phyloP scores from a whole-genome alignment of 2,329 filamentous ascomycete species.

The Neopestalotiopsis sp. region DNA sequence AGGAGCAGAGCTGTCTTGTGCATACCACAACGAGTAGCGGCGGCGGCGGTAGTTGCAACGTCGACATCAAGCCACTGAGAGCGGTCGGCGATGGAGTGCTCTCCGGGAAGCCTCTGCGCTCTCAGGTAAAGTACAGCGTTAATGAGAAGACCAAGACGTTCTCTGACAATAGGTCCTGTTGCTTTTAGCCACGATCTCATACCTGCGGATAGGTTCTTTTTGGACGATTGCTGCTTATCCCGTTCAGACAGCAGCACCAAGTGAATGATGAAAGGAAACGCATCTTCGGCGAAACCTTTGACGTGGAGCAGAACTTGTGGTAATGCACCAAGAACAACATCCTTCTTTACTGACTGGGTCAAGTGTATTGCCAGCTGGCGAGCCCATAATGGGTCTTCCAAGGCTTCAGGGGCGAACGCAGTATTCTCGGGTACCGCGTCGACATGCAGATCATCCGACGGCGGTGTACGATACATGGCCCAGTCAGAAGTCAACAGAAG shows the following conservation, averaged over 20 bases:
- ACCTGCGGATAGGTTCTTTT: constrained; percentile 67
- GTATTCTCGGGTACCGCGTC: constrained; percentile 31
- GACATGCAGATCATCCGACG: constrained; percentile 51
- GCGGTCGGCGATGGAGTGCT: constrained; percentile 79
- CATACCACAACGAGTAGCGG: constrained; percentile 81
- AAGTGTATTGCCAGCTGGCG: constrained; percentile 66
- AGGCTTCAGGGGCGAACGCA: constrained; percentile 41
- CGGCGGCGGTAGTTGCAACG: constrained; percentile 69
- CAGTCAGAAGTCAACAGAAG: constrained; percentile 62
- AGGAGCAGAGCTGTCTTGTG: constrained; percentile 86
- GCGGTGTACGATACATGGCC: constrained; percentile 59
- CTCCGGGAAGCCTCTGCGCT: constrained; percentile 75
- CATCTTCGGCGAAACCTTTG: constrained; percentile 70
- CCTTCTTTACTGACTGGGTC: constrained; percentile 61
- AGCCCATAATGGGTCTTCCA: constrained; percentile 63
- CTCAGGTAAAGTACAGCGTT: constrained; percentile 87
- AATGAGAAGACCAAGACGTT: constrained; percentile 75
- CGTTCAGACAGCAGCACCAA: constrained; percentile 74
- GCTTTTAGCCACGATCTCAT: constrained; percentile 67
- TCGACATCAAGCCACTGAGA: constrained; percentile 87
- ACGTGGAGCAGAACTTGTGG: constrained; percentile 69
- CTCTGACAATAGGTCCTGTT: constrained; percentile 49
- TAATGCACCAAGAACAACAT: constrained; percentile 73
- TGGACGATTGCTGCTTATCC: constrained; percentile 64
- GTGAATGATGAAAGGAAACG: constrained; percentile 86